Conservation (phyloP, 768 basidiomycete genomes). For the Boletus vermiculosoides region DNA sequence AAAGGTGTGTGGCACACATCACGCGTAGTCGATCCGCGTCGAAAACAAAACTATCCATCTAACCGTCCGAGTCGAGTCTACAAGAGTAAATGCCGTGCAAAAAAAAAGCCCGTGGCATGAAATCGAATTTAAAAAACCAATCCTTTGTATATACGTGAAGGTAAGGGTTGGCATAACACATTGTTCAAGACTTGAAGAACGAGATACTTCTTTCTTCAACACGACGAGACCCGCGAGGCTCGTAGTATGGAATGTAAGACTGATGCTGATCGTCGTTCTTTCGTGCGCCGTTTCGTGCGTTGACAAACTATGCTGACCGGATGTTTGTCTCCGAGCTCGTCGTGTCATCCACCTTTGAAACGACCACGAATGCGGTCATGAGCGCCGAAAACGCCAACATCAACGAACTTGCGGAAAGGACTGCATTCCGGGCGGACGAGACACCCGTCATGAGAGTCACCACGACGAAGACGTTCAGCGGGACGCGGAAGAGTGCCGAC, state of each 20-base stretch:
- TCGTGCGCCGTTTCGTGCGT: background rate
- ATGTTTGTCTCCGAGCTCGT: constrained; percentile 18
- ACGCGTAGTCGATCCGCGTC: background rate
- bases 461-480: constrained; percentile 72
- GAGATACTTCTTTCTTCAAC: background rate
- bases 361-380: constrained; percentile 52
- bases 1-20: too few species aligned
- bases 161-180: background rate
- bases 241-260: too few species aligned
- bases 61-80: background rate
- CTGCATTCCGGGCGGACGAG: constrained; percentile 58
- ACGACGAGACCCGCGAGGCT: background rate
- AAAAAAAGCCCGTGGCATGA: background rate
- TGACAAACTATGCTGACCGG: constrained; percentile 16
- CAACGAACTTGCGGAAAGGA: constrained; percentile 56
- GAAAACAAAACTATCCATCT: background rate
- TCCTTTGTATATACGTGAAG: too few species aligned
- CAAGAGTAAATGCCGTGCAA: background rate
- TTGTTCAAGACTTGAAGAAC: background rate
- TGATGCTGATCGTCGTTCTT: background rate
- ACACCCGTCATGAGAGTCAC: constrained; percentile 67
- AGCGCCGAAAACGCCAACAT: constrained; percentile 59
- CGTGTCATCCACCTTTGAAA: constrained; percentile 33
- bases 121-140: background rate
- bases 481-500: constrained; percentile 70